Evolutionary conservation across 1,284 basidiomycete genomes (phyloP), one percentile per base, ranked within the genome.

Genomic region (Leccinum solheimii): DNA sequence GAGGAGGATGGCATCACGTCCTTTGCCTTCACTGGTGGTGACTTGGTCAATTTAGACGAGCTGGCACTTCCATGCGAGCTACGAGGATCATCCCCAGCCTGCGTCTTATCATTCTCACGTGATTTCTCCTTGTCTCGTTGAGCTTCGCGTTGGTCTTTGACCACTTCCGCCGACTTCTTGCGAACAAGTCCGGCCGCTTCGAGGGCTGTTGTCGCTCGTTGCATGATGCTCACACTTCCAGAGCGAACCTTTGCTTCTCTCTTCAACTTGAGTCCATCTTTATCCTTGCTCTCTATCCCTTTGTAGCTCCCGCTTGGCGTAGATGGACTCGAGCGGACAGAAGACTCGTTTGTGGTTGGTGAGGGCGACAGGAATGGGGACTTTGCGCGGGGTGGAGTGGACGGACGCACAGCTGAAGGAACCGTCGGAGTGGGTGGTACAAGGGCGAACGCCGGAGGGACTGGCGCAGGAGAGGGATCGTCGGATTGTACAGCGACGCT

Each of bases 171-270:
- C 3, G 88, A 91, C 76, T 90, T 93, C 77, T 94, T 94, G 62
- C 87, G 78, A 51, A 92, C 90, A 9, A 94, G 77, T 1, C 90
- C 90, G 6, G 89, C 88, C 6, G 89, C 90, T 67, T 92, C 91
- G 21, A 91, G 80, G 3, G 94, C 94, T 0, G 93, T 95, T 0
- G 94, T 95, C 0, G 94, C 95, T 6, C 95, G 86, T 68, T 97
- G 95, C 80, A 97, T 91, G 75, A 97, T 96, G 70, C 90, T 95
- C 59, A 97, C 90, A 60, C 94, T 95, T 5, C 91, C 90, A 1
- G 91, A 86, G 7, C 94, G 81, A 3, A 9, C 78, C 71, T 94
- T 95, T 58, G 80, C 72, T 3, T 72, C 75, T 50, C 75, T 68
- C 57, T 80, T 80, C 14, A 80, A 79, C 66, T 86, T 90, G 26